phyloP scores from a whole-genome alignment of 2,329 filamentous ascomycete genomes.

The Cytospora schulzeri region DNA sequence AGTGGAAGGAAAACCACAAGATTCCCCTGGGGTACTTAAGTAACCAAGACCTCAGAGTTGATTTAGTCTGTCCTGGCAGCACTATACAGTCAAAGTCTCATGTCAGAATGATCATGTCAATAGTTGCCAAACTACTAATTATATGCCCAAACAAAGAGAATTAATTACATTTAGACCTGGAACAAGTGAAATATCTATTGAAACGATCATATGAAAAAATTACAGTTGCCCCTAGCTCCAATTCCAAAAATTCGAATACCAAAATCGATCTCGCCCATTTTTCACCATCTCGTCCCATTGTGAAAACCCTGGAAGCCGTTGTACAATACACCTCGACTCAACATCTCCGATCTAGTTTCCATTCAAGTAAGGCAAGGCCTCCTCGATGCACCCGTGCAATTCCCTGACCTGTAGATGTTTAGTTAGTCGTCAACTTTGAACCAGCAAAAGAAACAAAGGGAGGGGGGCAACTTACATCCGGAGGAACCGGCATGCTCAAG shows the following conservation, averaged over 20 bases:
- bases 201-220: not conserved
- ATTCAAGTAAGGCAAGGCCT: conserved; percentile 20
- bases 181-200: not conserved
- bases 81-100: no score
- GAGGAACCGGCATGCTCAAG: conserved; percentile 24
- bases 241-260: not conserved
- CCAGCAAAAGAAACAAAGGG: no score
- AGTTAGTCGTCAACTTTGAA: not conserved
- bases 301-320: not conserved
- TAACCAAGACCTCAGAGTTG: no score
- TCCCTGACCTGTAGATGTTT: conserved; percentile 6
- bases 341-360: not conserved
- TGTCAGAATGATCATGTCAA: no score
- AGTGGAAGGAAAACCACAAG: no score
- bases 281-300: not conserved
- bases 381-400: conserved; percentile 16
- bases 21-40: no score
- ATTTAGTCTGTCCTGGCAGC: no score
- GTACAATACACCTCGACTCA: not conserved
- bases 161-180: not conserved
- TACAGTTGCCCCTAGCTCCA: not conserved
- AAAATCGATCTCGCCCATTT: not conserved
- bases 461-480: conserved; percentile 9
- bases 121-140: no score
- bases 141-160: no score